phyloP scores from a whole-genome alignment of 306 rosid genomes.

The Vigna radiata region DNA sequence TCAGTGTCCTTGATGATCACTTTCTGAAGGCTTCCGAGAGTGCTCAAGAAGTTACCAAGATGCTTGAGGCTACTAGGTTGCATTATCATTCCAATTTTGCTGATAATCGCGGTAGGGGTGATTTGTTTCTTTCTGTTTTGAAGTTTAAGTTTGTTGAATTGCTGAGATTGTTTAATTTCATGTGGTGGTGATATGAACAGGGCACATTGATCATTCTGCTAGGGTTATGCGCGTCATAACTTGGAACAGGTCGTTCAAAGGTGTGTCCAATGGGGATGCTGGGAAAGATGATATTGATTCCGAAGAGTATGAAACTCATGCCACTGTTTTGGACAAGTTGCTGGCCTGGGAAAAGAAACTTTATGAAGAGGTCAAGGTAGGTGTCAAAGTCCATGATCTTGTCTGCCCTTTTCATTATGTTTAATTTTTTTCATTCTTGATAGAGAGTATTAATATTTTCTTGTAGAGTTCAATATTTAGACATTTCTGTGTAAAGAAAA shows the following conservation, averaged over 20 bases:
- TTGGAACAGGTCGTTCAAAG: conserved; percentile 77
- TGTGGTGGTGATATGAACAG: conserved; percentile 48
- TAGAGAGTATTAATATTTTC: not conserved
- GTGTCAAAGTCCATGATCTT: conserved; percentile 7
- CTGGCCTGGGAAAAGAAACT: conserved; percentile 96
- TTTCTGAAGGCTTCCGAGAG: conserved; percentile 73
- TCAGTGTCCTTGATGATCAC: conserved; percentile 68
- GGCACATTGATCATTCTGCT: conserved; percentile 88
- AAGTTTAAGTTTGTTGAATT: conserved; percentile 7
- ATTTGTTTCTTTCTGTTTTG: not conserved
- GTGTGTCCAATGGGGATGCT: conserved; percentile 73
- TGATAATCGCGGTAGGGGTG: conserved; percentile 70
- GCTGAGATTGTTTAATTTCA: not conserved
- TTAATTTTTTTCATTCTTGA: not conserved
- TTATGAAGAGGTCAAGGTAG: conserved; percentile 89
- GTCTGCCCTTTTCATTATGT: not conserved
- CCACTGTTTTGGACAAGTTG: conserved; percentile 85
- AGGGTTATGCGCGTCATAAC: conserved; percentile 89
- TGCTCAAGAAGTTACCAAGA: conserved; percentile 79
- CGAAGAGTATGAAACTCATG: conserved; percentile 82
- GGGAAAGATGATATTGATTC: conserved; percentile 76
- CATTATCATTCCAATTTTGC: conserved; percentile 94
- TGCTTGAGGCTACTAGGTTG: conserved; percentile 92
- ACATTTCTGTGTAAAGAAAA: too few species aligned
- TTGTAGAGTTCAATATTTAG: not conserved